These are phyloP conservation scores for Nissolia schottii DNA, from an alignment of 306 rosid species.

Conservation along the genomic window DNA sequence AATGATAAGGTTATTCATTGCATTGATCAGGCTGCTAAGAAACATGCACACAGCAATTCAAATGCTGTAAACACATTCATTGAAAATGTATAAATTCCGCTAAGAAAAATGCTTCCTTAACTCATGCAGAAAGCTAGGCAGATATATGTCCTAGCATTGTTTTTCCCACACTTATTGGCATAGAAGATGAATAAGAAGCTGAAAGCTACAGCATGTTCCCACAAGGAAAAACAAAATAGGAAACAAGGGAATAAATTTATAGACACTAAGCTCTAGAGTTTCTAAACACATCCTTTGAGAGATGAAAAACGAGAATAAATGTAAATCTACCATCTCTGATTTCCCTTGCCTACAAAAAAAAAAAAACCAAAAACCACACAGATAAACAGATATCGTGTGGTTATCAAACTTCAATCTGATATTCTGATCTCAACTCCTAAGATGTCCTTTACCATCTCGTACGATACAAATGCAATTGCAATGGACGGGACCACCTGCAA, in stretches of 20 bases:
- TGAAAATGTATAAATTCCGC: slow-evolving; percentile 14
- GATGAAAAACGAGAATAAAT: slow-evolving; percentile 33
- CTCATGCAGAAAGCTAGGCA: slow-evolving; percentile 38
- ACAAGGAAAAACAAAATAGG: slow-evolving; percentile 40
- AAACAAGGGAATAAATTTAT: slow-evolving; percentile 62
- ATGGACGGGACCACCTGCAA: slow-evolving; percentile 97
- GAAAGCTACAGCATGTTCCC: slow-evolving; percentile 42
- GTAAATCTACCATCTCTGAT: slow-evolving; percentile 53
- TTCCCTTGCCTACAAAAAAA: slow-evolving; percentile 68
- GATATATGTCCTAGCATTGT: slow-evolving; percentile 50
- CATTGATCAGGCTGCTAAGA: neutral
- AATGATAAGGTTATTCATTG: neutral
- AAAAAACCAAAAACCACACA: slow-evolving; percentile 40
- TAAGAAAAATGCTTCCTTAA: slow-evolving; percentile 36
- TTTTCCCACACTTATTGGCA: slow-evolving; percentile 60
- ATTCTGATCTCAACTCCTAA: slow-evolving; percentile 96
- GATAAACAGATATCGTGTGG: slow-evolving; percentile 13
- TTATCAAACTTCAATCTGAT: slow-evolving; percentile 56
- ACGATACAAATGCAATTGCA: slow-evolving; percentile 87
- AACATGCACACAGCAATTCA: neutral
- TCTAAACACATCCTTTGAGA: slow-evolving; percentile 45
- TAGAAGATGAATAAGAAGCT: slow-evolving; percentile 44
- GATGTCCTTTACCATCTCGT: slow-evolving; percentile 92
- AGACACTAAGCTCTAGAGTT: slow-evolving; percentile 50
- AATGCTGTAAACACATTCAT: neutral